These are phyloP conservation scores for Aspergillus sclerotiicarbonarius DNA, from an alignment of 495 filamentous ascomycete species.

Conservation along the genomic window DNA sequence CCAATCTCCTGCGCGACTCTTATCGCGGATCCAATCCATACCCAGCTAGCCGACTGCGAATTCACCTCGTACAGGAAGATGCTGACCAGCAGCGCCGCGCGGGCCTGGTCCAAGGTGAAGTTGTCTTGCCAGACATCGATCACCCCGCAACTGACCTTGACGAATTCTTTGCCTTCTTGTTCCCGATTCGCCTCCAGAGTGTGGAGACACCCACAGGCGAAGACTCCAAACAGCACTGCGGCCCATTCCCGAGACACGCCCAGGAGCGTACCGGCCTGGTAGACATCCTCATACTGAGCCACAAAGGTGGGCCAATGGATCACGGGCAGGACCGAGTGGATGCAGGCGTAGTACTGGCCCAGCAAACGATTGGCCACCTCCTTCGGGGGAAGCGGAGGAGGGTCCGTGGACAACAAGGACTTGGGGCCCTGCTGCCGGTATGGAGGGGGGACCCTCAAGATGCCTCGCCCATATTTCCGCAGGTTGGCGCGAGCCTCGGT, in stretches of 20 bases:
- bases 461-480: slow-evolving; percentile 68
- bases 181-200: slow-evolving; percentile 57
- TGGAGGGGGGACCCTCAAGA: slow-evolving; percentile 78
- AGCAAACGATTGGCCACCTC: slow-evolving; percentile 72
- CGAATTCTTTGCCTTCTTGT: slow-evolving; percentile 64
- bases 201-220: slow-evolving; percentile 83
- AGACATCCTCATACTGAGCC: slow-evolving; percentile 72
- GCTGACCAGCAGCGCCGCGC: slow-evolving; percentile 68
- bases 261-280: slow-evolving; percentile 62
- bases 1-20: slow-evolving; percentile 86
- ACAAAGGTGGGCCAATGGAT: slow-evolving; percentile 87
- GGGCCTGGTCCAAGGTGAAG: slow-evolving; percentile 74
- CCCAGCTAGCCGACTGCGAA: slow-evolving; percentile 83
- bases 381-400: slow-evolving; percentile 69
- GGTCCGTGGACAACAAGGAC: slow-evolving; percentile 49
- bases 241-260: slow-evolving; percentile 72
- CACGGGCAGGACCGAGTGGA: slow-evolving; percentile 79
- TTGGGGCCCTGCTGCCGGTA: slow-evolving; percentile 58
- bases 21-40: slow-evolving; percentile 83
- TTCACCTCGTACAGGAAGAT: slow-evolving; percentile 86
- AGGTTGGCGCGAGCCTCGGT: slow-evolving; percentile 70
- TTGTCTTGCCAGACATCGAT: slow-evolving; percentile 84
- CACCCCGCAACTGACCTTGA: slow-evolving; percentile 66
- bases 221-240: slow-evolving; percentile 77
- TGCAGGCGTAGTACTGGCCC: slow-evolving; percentile 67